Percentiles rank a stretch among this genome's conserved stretches.
Conservation (phyloP, 1,284 basidiomycete genomes). For the Ustilago curta region DNA sequence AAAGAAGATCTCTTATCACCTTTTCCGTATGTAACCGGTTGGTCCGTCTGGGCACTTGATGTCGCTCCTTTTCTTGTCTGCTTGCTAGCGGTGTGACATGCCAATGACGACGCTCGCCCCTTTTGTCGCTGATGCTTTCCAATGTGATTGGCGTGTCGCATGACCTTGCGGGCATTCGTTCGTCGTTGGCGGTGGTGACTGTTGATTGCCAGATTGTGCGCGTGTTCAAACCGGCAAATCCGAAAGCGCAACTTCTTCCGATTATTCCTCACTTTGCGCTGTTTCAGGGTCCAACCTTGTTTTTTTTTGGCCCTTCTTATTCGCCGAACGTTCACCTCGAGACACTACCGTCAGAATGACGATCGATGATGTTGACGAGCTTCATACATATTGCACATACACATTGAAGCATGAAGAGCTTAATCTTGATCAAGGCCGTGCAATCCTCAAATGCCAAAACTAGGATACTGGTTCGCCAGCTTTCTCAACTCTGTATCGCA, state of each 20-base stretch:
- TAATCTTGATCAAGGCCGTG: not conserved
- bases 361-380: too few relatives aligned
- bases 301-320: not conserved
- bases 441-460: slow-evolving; percentile 42
- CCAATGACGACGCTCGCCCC: too few relatives aligned
- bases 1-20: slow-evolving; percentile 16
- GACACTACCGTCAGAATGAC: too few relatives aligned
- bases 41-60: too few relatives aligned
- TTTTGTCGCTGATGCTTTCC: not conserved
- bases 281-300: slow-evolving; percentile 10
- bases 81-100: not conserved
- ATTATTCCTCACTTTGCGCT: slow-evolving; percentile 11
- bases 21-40: slow-evolving; percentile 12
- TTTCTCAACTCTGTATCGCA: slow-evolving; percentile 42
- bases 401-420: too few relatives aligned
- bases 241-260: slow-evolving; percentile 27
- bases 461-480: slow-evolving; percentile 47
- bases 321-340: not conserved
- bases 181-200: not conserved
- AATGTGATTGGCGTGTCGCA: slow-evolving; percentile 1
- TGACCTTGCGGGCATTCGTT: not conserved
- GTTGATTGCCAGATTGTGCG: not conserved
- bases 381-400: too few relatives aligned
- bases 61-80: not conserved
- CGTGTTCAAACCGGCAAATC: slow-evolving; percentile 29